Evolutionary conservation across 148 eudicot genomes (phyloP).

Genomic region (Chenopodium suecicum): DNA sequence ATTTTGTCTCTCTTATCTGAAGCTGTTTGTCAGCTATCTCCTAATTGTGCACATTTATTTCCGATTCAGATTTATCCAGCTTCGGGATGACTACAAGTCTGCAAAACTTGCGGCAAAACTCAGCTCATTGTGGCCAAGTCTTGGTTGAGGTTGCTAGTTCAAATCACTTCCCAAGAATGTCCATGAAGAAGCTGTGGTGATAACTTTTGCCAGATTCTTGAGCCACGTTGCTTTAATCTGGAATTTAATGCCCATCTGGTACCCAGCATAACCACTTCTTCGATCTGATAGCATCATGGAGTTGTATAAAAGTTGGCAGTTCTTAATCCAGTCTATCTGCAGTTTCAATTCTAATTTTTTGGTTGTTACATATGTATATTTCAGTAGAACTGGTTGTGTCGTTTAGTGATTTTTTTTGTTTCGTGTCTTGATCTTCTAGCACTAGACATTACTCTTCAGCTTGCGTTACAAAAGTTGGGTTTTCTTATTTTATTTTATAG

Average conservation of each 20-base stretch:
- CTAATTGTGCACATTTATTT: background rate
- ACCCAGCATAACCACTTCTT: background rate
- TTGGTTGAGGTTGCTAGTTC: conserved; percentile 32
- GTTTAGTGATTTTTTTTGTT: background rate
- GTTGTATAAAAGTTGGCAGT: background rate
- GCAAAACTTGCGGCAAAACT: conserved; percentile 88
- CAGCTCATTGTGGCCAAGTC: conserved; percentile 76
- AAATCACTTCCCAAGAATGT: background rate
- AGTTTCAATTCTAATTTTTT: background rate
- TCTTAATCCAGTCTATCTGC: background rate
- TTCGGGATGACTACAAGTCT: conserved; percentile 91
- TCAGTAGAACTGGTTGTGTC: background rate
- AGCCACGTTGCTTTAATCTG: background rate
- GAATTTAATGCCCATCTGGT: background rate
- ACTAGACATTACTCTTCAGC: background rate
- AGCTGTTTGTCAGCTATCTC: background rate
- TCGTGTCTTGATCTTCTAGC: background rate
- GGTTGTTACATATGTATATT: background rate
- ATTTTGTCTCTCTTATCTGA: background rate
- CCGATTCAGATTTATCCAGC: conserved; percentile 79
- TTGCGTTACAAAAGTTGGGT: background rate
- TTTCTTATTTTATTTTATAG: background rate
- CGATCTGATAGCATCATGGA: conserved; percentile 4
- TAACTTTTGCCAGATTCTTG: background rate
- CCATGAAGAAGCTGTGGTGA: background rate